Evolutionary conservation across 1,284 basidiomycete species (phyloP).

Genomic region (Cryptococcus amylolentus): DNA sequence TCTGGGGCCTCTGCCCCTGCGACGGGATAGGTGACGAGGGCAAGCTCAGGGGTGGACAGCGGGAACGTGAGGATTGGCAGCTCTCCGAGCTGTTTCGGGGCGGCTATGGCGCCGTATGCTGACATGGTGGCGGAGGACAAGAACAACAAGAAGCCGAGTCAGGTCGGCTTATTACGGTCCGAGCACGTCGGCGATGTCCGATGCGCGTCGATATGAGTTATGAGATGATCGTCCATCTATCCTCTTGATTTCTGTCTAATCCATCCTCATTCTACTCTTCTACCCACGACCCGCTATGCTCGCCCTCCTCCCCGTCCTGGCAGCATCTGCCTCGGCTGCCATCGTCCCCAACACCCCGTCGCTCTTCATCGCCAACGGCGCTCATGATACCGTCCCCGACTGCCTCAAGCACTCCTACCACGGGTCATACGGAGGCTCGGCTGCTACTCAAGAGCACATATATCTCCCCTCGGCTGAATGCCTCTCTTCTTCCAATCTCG

Average conservation of each 20-base stretch:
- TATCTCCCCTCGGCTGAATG: conserved; percentile 14
- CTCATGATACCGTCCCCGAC: not conserved
- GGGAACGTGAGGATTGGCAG: conserved; percentile 48
- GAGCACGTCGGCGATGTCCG: not conserved
- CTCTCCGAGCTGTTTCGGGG: conserved; percentile 25
- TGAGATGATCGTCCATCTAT: not conserved
- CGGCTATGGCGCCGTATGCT: conserved; percentile 54
- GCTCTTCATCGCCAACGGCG: not conserved
- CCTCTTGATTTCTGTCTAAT: no score
- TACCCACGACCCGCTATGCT: not conserved
- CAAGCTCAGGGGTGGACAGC: conserved; percentile 27
- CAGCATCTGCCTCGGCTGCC: not conserved
- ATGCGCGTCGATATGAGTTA: not conserved
- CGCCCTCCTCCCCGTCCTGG: conserved; percentile 8
- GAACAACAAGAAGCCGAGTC: no score
- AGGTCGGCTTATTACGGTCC: no score
- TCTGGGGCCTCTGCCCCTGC: conserved; percentile 55
- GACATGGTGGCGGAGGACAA: conserved; percentile 6
- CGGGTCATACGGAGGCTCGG: conserved; percentile 16
- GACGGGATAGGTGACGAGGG: conserved; percentile 62
- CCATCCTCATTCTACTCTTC: no score
- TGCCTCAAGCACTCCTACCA: conserved; percentile 15
- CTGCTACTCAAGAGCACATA: conserved; percentile 12
- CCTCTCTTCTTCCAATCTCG: conserved; percentile 25
- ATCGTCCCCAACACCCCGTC: conserved; percentile 5